A percentile compares a stretch with the other conserved stretches of the same genome.
Evolutionary conservation across 2,329 filamentous ascomycete genomes (phyloP).

Genomic region (Fusarium hostae): DNA sequence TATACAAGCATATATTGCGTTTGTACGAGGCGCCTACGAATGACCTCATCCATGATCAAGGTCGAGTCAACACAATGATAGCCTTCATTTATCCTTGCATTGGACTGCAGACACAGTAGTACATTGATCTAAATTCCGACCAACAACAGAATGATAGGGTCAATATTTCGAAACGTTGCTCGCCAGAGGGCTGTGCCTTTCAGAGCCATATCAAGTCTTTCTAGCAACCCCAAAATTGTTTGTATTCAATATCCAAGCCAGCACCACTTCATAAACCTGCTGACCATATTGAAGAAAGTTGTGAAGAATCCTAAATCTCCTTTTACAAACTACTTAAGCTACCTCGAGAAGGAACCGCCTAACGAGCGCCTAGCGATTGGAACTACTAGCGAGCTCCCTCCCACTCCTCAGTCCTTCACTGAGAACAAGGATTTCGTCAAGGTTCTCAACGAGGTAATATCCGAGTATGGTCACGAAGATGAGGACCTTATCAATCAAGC

Average conservation of each 20-base stretch:
- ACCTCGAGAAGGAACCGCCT: constrained; percentile 68
- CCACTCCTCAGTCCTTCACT: constrained; percentile 68
- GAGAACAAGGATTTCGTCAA: constrained; percentile 69
- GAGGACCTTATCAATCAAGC: constrained; percentile 67
- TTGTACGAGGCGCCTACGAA: neutral
- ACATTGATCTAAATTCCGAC: constrained; percentile 7
- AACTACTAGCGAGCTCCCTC: constrained; percentile 67
- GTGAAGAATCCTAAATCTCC: constrained; percentile 61
- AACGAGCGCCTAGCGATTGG: constrained; percentile 67
- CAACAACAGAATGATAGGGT: constrained; percentile 42
- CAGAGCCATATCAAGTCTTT: constrained; percentile 58
- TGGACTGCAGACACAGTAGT: neutral
- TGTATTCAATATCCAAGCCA: constrained; percentile 42
- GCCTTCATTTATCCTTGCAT: neutral
- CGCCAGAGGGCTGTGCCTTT: constrained; percentile 33
- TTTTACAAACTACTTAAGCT: constrained; percentile 65
- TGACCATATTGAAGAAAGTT: constrained; percentile 61
- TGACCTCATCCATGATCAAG: constrained; percentile 48
- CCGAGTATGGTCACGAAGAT: constrained; percentile 66
- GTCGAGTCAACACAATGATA: neutral
- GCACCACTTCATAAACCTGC: neutral
- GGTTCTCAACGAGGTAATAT: constrained; percentile 68
- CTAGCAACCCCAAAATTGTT: constrained; percentile 66
- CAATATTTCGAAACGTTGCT: constrained; percentile 39
- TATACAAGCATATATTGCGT: constrained; percentile 35